phyloP scores from a whole-genome alignment of 805 yeast genomes.

The Kazachstania viticola region DNA sequence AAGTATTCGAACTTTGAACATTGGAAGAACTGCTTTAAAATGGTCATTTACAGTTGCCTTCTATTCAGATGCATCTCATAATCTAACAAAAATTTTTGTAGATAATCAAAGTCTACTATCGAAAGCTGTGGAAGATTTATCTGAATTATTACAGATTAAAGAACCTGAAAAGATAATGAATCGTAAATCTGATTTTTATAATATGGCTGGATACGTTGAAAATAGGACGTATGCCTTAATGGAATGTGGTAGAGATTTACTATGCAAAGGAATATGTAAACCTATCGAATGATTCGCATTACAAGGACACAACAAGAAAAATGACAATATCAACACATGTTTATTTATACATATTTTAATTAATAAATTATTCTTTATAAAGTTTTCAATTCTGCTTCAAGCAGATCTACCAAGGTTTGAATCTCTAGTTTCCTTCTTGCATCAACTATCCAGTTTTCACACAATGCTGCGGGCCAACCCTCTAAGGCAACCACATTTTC shows the following conservation, averaged over 20 bases:
- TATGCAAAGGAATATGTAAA: constrained; percentile 24
- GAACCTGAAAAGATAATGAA: constrained; percentile 28
- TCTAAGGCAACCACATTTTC: constrained; percentile 82
- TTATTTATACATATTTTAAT: not conserved
- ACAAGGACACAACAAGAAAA: too few relatives aligned
- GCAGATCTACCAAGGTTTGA: constrained; percentile 61
- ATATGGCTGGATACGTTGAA: constrained; percentile 26
- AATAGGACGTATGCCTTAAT: constrained; percentile 30
- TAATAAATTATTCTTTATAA: constrained; percentile 14
- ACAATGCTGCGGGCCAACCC: constrained; percentile 87
- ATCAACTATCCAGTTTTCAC: constrained; percentile 84
- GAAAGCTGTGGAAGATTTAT: constrained; percentile 56
- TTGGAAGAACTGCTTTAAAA: constrained; percentile 65
- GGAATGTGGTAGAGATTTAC: constrained; percentile 28
- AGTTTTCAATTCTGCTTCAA: constrained; percentile 54
- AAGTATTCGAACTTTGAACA: constrained; percentile 50
- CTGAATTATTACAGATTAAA: constrained; percentile 41
- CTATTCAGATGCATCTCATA: constrained; percentile 41
- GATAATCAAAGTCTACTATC: constrained; percentile 55
- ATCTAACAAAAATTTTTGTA: constrained; percentile 54
- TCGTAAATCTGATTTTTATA: constrained; percentile 28
- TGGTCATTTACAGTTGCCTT: constrained; percentile 86
- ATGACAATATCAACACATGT: too few relatives aligned
- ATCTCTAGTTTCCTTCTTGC: constrained; percentile 84
- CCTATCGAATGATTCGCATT: constrained; percentile 3